Evolutionary conservation across 2,329 filamentous ascomycete species (phyloP), one percentile per base, ranked within the genome.

Genomic region (Cladobotryum mycophilum): DNA sequence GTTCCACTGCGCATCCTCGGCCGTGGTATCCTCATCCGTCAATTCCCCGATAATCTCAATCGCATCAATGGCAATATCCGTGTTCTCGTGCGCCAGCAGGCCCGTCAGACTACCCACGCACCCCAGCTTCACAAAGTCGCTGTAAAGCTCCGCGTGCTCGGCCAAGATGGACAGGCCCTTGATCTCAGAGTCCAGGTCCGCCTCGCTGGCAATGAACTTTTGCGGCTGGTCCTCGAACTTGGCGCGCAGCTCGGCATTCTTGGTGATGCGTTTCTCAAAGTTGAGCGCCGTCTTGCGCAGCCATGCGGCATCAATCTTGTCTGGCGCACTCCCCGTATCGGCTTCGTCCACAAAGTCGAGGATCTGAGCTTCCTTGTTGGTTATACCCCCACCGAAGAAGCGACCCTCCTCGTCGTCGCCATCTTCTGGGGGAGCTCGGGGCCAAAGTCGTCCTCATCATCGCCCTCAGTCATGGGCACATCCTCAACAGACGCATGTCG

Each of bases 301-400:
- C 92, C 93, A 99, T 1, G 85, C 72, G 2, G 74, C 71, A 67
- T 99, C 91, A 56, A 95, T 87, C 67, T 86, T 91, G 60, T 95
- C 89, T 1, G 82, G 78, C 56, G 62, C 63, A 9, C 66, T 61
- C 33, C 64, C 65, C 8, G 61, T 64, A 46, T 69, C 67, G 22
- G 65, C 67, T 17, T 68, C 69, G 45, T 96, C 89, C 55, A 99
- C 82, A 64, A 86, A 97, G 68, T 97, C 88, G 62, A 99, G 78
- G 17, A 93, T 88, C 59, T 90, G 81, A 2, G 84, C 85, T 57
- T 95, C 89, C 58, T 89, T 79, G 52, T 84, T 79, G 22, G 86
- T 89, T 60, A 99, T 86, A 34, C 93, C 93, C 48, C 90, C 88
- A 41, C 92, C 93, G 61, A 96, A 99, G 74, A 99, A 99, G 11